These are phyloP conservation scores for Calonectria leucothoes DNA, from an alignment of 2,329 filamentous ascomycete genomes.

Conservation along the genomic window DNA sequence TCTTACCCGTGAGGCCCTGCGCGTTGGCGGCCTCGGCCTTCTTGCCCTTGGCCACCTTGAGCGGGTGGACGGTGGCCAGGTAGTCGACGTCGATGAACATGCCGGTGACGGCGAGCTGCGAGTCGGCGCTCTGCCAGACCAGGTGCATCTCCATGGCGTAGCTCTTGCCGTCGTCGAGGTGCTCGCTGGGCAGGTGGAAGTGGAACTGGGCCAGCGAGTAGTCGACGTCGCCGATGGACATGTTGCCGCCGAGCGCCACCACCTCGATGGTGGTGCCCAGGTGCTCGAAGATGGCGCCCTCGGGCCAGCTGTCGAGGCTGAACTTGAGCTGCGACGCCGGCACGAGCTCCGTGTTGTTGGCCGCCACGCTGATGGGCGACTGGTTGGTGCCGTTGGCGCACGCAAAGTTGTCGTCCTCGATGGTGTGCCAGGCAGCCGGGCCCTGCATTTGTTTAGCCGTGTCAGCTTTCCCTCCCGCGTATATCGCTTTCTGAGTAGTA, in stretches of 20 bases:
- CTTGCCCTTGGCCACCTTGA: not conserved
- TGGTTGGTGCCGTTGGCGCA: conserved; percentile 63
- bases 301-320: conserved; percentile 49
- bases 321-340: conserved; percentile 47
- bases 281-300: conserved; percentile 60
- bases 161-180: conserved; percentile 57
- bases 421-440: conserved; percentile 64
- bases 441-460: conserved; percentile 51
- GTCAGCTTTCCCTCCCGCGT: not conserved
- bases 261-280: conserved; percentile 65
- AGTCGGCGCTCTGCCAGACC: conserved; percentile 37
- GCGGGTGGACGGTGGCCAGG: conserved; percentile 12
- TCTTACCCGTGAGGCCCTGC: not conserved
- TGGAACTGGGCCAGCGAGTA: conserved; percentile 67
- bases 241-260: conserved; percentile 57
- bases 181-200: conserved; percentile 71
- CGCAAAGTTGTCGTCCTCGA: conserved; percentile 55
- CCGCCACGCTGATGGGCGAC: conserved; percentile 66
- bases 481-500: too few relatives aligned
- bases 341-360: conserved; percentile 40
- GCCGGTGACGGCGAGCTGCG: conserved; percentile 44
- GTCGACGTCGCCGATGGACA: conserved; percentile 51
- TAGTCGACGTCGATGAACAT: conserved; percentile 36
- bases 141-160: conserved; percentile 47
- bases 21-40: not conserved